Conservation (phyloP, 2,329 filamentous ascomycete genomes). For the Pseudogymnoascus sp. region DNA sequence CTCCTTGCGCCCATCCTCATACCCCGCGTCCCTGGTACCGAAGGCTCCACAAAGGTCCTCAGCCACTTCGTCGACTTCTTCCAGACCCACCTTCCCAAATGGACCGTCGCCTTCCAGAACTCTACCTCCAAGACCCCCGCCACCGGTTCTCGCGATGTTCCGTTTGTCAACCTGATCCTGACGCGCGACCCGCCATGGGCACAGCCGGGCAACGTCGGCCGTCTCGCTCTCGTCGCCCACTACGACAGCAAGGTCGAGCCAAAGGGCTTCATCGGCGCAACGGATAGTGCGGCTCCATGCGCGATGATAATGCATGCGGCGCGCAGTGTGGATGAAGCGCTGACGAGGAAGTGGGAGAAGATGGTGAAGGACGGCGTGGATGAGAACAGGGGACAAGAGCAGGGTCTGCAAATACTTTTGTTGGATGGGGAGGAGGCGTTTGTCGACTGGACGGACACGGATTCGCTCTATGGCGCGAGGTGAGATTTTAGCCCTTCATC, state of each 20-base stretch:
- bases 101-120: conserved; percentile 81
- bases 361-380: conserved; percentile 56
- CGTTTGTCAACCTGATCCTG: conserved; percentile 82
- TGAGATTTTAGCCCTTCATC: conserved; percentile 33
- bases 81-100: conserved; percentile 62
- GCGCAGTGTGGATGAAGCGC: conserved; percentile 68
- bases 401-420: conserved; percentile 79
- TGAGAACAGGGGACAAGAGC: conserved; percentile 26
- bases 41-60: conserved; percentile 65
- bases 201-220: conserved; percentile 64
- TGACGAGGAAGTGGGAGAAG: conserved; percentile 74
- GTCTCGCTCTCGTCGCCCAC: conserved; percentile 84
- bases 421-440: conserved; percentile 96
- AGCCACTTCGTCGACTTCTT: conserved; percentile 85
- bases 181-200: conserved; percentile 84
- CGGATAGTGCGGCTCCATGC: conserved; percentile 88
- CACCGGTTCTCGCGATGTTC: conserved; percentile 62
- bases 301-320: conserved; percentile 88
- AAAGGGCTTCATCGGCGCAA: conserved; percentile 85
- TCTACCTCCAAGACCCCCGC: conserved; percentile 78
- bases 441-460: conserved; percentile 66
- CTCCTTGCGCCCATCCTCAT: conserved; percentile 82
- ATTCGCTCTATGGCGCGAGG: conserved; percentile 86
- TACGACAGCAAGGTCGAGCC: conserved; percentile 83
- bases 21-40: conserved; percentile 81